These are phyloP conservation scores for Vitis rupestris DNA, from an alignment of 164 flowering plant species.

Conservation along the genomic window DNA sequence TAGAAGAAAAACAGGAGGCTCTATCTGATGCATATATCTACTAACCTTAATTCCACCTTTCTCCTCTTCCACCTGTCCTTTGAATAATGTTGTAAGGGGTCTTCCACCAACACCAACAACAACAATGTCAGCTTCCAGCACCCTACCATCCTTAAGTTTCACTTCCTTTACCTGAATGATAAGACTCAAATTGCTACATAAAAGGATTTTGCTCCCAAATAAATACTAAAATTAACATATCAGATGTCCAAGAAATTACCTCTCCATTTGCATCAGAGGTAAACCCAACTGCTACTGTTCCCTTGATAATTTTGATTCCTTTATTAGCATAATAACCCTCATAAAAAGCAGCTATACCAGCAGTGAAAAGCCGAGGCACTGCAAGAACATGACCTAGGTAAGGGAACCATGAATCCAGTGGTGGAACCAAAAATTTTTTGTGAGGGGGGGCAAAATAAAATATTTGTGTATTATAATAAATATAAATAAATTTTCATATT, in stretches of 20 bases:
- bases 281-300: slow-evolving; percentile 93
- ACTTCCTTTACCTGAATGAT: slow-evolving; percentile 82
- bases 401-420: not conserved
- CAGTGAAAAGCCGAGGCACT: slow-evolving; percentile 98
- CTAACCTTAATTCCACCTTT: slow-evolving; percentile 97
- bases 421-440: too few species aligned
- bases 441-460: too few species aligned
- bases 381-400: slow-evolving; percentile 21
- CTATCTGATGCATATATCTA: too few species aligned
- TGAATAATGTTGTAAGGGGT: slow-evolving; percentile 74
- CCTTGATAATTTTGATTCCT: slow-evolving; percentile 85
- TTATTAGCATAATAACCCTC: slow-evolving; percentile 89
- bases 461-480: too few species aligned
- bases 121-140: slow-evolving; percentile 92
- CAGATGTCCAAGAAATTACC: slow-evolving; percentile 33
- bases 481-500: too few species aligned
- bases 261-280: slow-evolving; percentile 68
- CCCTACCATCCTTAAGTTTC: slow-evolving; percentile 84
- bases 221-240: not conserved
- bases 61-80: slow-evolving; percentile 90
- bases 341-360: slow-evolving; percentile 91
- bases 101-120: slow-evolving; percentile 95
- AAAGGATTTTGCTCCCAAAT: not conserved
- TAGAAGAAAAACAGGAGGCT: too few species aligned
- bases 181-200: not conserved